Base-by-base conservation (phyloP, 2,329 filamentous ascomycete genomes). In the Nakataea oryzae region DNA sequence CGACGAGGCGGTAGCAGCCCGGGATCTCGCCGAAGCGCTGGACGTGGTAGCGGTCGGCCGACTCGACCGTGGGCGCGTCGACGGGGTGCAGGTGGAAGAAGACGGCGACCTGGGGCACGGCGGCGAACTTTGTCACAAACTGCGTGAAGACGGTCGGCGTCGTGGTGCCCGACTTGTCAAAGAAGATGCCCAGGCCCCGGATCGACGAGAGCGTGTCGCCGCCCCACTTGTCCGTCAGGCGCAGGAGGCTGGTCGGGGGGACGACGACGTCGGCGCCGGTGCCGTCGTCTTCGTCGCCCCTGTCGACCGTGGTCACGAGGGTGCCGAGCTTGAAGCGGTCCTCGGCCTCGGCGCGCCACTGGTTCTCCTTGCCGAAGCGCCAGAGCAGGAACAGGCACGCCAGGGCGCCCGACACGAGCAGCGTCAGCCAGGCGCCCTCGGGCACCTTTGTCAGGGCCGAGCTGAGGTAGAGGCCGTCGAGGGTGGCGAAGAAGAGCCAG, bases 341-440 rank as follows among this genome's bases (percentile, higher is more conserved):
- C 62, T 81, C 77, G 0, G 80, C 79, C 74, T 93, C 89, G 2
- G 88, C 85, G 8, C 74, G 75, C 89, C 89, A 93, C 70, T 93
- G 89, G 64, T 85, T 81, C 69, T 91, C 88, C 71, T 93, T 92
- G 21, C 89, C 89, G 67, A 86, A 93, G 34, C 89, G 83, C 89
- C 89, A 93, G 13, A 92, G 79, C 2, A 91, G 78, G 69, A 93
- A 89, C 56, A 91, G 73, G 56, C 73, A 75, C 0, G 86, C 81
- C 2, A 93, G 79, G 11, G 89, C 74, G 3, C 78, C 76, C 0
- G 88, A 80, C 6, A 93, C 77, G 0, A 85, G 77, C 1, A 92
- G 75, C 0, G 89, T 92, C 69, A 93, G 90, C 89, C 89, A 93
- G 1, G 88, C 89, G 1, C 89, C 89, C 12, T 86, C 79, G 0